Percentiles rank a stretch among this genome's conserved stretches.
Evolutionary conservation across 169 alveolate genomes (phyloP).

Genomic region (Cryptosporidium canis): DNA sequence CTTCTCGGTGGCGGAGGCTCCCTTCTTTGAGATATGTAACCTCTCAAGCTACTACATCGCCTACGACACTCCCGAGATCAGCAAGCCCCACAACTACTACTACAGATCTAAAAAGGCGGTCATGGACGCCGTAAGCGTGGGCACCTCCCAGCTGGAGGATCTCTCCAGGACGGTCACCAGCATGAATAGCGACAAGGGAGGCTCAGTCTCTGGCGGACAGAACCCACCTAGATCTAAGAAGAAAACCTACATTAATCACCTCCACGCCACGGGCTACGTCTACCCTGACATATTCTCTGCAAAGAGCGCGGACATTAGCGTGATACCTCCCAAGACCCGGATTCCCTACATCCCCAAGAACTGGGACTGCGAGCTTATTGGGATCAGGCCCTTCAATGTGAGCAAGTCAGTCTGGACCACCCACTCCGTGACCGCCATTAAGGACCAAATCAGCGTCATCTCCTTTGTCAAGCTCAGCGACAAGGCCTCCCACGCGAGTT

Average conservation of each 20-base stretch:
- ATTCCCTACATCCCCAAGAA: constrained; percentile 66
- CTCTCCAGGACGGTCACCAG: background rate
- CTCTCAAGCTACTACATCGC: constrained; percentile 60
- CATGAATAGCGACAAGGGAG: background rate
- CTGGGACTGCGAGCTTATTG: constrained; percentile 69
- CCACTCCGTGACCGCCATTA: constrained; percentile 55
- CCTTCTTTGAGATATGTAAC: constrained; percentile 59
- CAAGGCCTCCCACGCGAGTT: background rate
- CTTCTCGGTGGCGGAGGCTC: constrained; percentile 68
- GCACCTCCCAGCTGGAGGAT: background rate
- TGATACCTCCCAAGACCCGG: constrained; percentile 59
- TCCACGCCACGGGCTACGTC: constrained; percentile 7
- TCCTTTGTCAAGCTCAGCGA: constrained; percentile 22
- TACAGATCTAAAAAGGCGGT: constrained; percentile 62
- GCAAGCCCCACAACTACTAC: constrained; percentile 53
- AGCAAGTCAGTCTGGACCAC: constrained; percentile 66
- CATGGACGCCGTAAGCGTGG: constrained; percentile 11
- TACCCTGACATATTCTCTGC: constrained; percentile 69
- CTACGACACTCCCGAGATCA: constrained; percentile 60
- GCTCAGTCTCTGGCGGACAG: background rate
- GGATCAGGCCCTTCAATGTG: constrained; percentile 68
- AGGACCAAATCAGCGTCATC: constrained; percentile 48
- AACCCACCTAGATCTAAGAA: background rate
- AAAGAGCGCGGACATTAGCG: constrained; percentile 68
- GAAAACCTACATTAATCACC: constrained; percentile 21